phyloP scores from a whole-genome alignment of 208 protist species.

The Trypanosoma vivax region DNA sequence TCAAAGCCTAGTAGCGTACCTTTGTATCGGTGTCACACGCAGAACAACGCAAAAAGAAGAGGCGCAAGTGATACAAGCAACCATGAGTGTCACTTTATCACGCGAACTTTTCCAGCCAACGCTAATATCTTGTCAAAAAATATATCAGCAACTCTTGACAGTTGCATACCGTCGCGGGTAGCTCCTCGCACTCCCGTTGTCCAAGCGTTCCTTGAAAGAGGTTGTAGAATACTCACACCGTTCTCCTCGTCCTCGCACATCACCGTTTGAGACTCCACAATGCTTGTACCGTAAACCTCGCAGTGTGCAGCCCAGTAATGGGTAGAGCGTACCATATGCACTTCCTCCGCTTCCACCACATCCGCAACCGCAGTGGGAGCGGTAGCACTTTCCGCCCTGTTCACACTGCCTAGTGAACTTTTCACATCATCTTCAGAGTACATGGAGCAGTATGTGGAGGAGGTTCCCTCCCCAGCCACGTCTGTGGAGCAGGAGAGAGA shows the following conservation, averaged over 20 bases:
- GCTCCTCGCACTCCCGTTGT: conserved; percentile 28
- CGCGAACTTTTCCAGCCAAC: conserved; percentile 27
- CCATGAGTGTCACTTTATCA: conserved; percentile 28
- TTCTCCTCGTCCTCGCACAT: conserved; percentile 42
- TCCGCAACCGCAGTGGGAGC: background rate
- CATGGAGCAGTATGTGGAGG: conserved; percentile 25
- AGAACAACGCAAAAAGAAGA: background rate
- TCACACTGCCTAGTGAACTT: background rate
- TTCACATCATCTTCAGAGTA: conserved; percentile 40
- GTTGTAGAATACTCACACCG: conserved; percentile 35
- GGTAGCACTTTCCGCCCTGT: background rate
- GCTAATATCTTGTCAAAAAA: conserved; percentile 49
- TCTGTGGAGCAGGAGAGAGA: background rate
- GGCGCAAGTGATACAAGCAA: background rate
- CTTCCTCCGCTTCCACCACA: conserved; percentile 24
- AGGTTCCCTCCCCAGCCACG: background rate
- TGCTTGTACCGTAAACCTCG: conserved; percentile 69
- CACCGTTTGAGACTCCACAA: conserved; percentile 37
- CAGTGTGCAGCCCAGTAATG: conserved; percentile 72
- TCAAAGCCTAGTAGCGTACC: too few relatives aligned
- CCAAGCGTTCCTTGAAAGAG: conserved; percentile 48
- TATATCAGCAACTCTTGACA: conserved; percentile 31
- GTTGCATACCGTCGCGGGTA: conserved; percentile 40
- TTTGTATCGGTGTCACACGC: too few relatives aligned
- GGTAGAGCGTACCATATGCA: conserved; percentile 34